Conservation (phyloP, 345 rosid genomes). For the Populus euphratica region DNA sequence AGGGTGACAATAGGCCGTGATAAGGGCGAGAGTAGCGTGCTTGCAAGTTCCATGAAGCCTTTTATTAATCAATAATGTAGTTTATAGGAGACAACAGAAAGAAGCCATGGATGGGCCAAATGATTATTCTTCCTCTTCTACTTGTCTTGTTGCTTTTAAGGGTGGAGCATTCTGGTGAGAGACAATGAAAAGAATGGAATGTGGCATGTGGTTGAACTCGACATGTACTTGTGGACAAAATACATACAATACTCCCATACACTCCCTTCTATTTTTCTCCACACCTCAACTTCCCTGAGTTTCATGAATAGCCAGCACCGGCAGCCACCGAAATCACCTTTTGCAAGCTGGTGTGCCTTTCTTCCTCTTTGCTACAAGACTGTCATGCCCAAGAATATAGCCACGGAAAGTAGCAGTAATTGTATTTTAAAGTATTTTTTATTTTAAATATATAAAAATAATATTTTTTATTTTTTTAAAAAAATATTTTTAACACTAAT, state of each 20-base stretch:
- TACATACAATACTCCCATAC: slow-evolving; percentile 11
- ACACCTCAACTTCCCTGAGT: not conserved
- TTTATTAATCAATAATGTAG: slow-evolving; percentile 8
- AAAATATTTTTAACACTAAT: too few species aligned
- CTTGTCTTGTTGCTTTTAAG: slow-evolving; percentile 30
- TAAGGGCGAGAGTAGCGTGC: not conserved
- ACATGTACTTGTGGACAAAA: slow-evolving; percentile 49
- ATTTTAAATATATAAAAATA: too few species aligned
- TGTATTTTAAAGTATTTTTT: too few species aligned
- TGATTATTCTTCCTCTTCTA: slow-evolving; percentile 2
- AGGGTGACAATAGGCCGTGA: slow-evolving; percentile 19
- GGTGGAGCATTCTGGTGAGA: not conserved
- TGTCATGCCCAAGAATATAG: not conserved
- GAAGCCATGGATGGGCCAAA: slow-evolving; percentile 32
- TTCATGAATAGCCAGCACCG: slow-evolving; percentile 1
- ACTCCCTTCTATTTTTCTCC: slow-evolving; percentile 4
- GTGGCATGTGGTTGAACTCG: slow-evolving; percentile 26
- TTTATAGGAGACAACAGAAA: slow-evolving; percentile 38
- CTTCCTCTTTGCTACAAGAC: not conserved
- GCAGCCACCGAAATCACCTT: not conserved
- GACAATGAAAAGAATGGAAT: slow-evolving; percentile 31
- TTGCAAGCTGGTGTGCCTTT: not conserved
- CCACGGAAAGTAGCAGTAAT: too few species aligned
- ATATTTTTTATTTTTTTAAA: too few species aligned
- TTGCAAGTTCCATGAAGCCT: slow-evolving; percentile 6